Percentiles rank a stretch among this genome's conserved stretches.
Conservation (phyloP, 305 asterid genomes). For the Withania somnifera region DNA sequence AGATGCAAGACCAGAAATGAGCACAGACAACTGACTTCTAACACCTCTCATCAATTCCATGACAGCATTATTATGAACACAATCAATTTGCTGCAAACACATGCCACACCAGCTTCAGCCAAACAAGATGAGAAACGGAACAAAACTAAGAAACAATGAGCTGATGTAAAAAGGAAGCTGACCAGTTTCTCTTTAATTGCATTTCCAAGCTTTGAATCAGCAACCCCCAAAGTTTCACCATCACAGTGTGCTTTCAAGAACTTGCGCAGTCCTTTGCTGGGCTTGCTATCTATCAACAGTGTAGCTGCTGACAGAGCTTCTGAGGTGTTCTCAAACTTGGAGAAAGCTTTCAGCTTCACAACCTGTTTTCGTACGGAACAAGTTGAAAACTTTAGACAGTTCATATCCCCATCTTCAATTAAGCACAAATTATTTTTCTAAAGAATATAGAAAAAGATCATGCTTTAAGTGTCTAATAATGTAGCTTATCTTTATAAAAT, state of each 20-base stretch:
- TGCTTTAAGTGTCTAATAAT: no score
- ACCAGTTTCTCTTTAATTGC: constrained; percentile 86
- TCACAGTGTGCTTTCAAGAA: constrained; percentile 76
- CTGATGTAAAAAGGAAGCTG: constrained; percentile 3
- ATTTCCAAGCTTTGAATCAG: constrained; percentile 90
- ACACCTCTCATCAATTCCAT: constrained; percentile 98
- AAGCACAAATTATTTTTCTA: no score
- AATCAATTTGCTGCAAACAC: constrained; percentile 46
- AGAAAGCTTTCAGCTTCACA: constrained; percentile 80
- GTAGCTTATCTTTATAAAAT: no score
- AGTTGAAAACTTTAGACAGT: not conserved
- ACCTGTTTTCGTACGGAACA: constrained; percentile 24
- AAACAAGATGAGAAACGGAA: not conserved
- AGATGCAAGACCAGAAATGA: constrained; percentile 68
- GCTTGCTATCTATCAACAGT: constrained; percentile 71
- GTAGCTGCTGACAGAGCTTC: constrained; percentile 84
- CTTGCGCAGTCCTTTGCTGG: constrained; percentile 87
- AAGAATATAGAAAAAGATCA: no score
- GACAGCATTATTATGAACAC: constrained; percentile 79
- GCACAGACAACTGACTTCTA: constrained; percentile 73
- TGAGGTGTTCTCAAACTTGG: constrained; percentile 82
- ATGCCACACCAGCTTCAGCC: not conserved
- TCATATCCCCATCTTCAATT: not conserved
- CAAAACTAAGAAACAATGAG: not conserved
- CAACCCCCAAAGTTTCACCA: constrained; percentile 64